Conservation (phyloP, 2,329 filamentous ascomycete species). For the Scedosporium dehoogii region DNA sequence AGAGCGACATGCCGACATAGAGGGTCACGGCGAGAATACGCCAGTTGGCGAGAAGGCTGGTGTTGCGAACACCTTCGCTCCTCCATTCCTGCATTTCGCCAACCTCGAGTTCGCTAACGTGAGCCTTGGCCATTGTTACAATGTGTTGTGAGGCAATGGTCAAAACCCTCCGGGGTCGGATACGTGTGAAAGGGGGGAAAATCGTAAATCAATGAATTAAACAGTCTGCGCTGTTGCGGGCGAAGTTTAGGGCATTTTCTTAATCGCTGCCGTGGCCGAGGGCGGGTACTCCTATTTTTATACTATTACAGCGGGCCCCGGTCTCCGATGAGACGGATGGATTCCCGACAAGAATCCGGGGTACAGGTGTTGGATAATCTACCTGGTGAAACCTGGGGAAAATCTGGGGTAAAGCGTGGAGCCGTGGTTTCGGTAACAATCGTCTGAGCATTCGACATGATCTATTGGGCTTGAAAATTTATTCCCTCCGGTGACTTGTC, state of each 20-base stretch:
- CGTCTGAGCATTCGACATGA: too few relatives aligned
- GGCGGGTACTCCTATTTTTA: not conserved
- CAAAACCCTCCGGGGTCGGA: too few relatives aligned
- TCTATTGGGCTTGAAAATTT: too few relatives aligned
- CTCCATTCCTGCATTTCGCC: not conserved
- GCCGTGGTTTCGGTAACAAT: not conserved
- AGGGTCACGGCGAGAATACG: not conserved
- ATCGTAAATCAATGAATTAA: not conserved
- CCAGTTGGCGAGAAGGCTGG: constrained; percentile 1
- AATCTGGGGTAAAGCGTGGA: not conserved
- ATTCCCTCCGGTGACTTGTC: too few relatives aligned
- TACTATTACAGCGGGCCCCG: not conserved
- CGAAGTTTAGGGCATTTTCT: not conserved
- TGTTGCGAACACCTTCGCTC: not conserved
- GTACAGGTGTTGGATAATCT: not conserved
- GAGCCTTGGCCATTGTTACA: not conserved
- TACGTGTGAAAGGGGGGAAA: not conserved
- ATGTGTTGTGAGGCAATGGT: not conserved
- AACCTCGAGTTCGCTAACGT: not conserved
- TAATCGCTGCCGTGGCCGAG: not conserved
- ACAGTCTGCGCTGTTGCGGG: too few relatives aligned
- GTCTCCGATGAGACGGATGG: not conserved
- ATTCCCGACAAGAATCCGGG: not conserved
- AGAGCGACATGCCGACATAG: constrained; percentile 1
- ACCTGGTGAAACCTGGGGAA: not conserved